A percentile compares a stretch with the other conserved stretches of the same genome.
Conservation (phyloP, 768 basidiomycete genomes). For the Amanita molliuscula region DNA sequence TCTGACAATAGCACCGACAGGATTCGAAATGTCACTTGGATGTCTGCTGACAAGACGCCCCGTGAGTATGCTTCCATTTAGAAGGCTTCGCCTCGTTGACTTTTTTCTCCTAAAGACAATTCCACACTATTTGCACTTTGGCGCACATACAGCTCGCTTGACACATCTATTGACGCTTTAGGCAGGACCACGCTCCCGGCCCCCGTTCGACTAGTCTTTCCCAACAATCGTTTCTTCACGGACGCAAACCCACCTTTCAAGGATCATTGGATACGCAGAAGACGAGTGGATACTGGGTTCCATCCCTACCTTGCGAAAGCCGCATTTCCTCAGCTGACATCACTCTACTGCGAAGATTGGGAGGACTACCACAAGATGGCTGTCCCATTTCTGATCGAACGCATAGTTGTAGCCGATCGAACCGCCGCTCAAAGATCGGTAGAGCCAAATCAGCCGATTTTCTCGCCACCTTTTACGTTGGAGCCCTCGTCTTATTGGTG, state of each 20-base stretch:
- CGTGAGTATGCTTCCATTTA: constrained; percentile 26
- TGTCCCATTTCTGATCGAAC: constrained; percentile 65
- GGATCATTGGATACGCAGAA: constrained; percentile 27
- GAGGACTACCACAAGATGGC: constrained; percentile 59
- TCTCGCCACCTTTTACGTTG: constrained; percentile 33
- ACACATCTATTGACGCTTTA: constrained; percentile 27
- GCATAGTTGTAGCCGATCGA: constrained; percentile 68
- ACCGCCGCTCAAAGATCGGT: constrained; percentile 40
- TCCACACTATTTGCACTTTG: constrained; percentile 70
- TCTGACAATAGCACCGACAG: constrained; percentile 19
- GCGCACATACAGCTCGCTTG: constrained; percentile 63
- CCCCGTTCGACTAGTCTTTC: constrained; percentile 69
- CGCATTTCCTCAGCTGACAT: constrained; percentile 59
- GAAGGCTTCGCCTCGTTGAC: constrained; percentile 5
- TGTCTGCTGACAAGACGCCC: constrained; percentile 41
- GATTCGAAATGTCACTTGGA: constrained; percentile 61
- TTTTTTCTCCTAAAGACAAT: constrained; percentile 34
- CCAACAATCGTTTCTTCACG: constrained; percentile 52
- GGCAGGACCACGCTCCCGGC: constrained; percentile 46
- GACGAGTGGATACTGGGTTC: constrained; percentile 49
- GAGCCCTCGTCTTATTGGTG: constrained; percentile 56
- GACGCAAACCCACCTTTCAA: constrained; percentile 29
- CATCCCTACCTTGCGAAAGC: constrained; percentile 66
- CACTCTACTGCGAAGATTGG: constrained; percentile 70
- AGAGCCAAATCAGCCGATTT: constrained; percentile 25